Conservation (phyloP, 768 basidiomycete species). For the Phylloporus arenicola region DNA sequence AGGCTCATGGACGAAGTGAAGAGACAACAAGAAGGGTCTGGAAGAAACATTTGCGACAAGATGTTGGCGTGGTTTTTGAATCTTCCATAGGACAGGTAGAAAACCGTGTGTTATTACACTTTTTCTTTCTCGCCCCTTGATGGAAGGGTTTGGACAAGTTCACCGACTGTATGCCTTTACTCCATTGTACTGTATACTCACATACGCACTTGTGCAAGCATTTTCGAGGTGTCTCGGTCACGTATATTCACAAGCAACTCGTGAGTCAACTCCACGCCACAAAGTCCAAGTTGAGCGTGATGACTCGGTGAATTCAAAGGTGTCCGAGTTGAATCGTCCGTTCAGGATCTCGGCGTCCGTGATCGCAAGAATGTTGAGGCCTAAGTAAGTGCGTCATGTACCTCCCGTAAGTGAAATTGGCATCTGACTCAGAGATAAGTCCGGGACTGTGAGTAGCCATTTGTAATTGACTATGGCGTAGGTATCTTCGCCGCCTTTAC, state of each 20-base stretch:
- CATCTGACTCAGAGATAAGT: not conserved
- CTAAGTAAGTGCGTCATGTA: not conserved
- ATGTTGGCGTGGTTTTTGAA: not conserved
- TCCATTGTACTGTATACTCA: not conserved
- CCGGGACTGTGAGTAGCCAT: not conserved
- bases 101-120: not conserved
- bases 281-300: no score
- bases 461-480: not conserved
- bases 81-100: not conserved
- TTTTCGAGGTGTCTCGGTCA: not conserved
- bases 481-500: not conserved
- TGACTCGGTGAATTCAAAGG: no score
- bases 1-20: not conserved
- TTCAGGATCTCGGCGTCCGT: not conserved
- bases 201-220: not conserved
- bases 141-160: not conserved
- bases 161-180: no score
- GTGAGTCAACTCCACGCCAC: no score
- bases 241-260: no score
- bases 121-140: not conserved
- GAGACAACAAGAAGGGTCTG: not conserved
- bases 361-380: no score
- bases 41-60: not conserved
- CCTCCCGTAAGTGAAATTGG: not conserved
- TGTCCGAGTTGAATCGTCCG: no score